These are phyloP conservation scores for Cudoniella acicularis DNA, from an alignment of 495 filamentous ascomycete genomes.

Conservation along the genomic window DNA sequence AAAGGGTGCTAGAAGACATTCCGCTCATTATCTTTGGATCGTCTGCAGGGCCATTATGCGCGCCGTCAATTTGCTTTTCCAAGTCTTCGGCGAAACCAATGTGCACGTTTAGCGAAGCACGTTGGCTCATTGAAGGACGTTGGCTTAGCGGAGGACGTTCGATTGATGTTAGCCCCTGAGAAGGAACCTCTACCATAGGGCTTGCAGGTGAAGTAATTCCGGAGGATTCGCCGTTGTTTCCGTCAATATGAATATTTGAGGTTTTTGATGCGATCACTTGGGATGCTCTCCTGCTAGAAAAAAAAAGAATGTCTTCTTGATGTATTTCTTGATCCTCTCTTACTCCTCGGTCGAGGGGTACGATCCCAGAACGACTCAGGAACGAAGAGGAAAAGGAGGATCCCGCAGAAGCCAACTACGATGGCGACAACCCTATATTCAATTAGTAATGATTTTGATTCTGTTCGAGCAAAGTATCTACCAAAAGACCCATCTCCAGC, in stretches of 20 bases:
- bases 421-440: conserved; percentile 73
- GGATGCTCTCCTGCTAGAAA: neutral
- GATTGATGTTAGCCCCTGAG: neutral
- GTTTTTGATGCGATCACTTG: neutral
- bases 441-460: conserved; percentile 22
- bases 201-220: too few relatives aligned
- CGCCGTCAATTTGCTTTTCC: neutral
- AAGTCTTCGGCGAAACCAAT: neutral
- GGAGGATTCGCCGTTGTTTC: too few relatives aligned
- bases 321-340: conserved; percentile 30
- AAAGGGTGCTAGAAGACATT: neutral
- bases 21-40: neutral
- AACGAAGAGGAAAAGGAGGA: conserved; percentile 82
- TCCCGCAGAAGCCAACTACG: conserved; percentile 69
- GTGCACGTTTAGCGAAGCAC: too few relatives aligned
- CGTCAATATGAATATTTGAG: neutral
- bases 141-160: too few relatives aligned
- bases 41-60: neutral
- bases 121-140: too few relatives aligned
- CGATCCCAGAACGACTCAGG: conserved; percentile 98
- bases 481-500: conserved; percentile 95
- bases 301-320: conserved; percentile 3
- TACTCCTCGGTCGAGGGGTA: conserved; percentile 60
- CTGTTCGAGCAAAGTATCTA: conserved; percentile 33
- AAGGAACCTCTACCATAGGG: neutral